Base-by-base conservation (phyloP, 2,329 filamentous ascomycete genomes). In the Aureobasidium subglaciale region DNA sequence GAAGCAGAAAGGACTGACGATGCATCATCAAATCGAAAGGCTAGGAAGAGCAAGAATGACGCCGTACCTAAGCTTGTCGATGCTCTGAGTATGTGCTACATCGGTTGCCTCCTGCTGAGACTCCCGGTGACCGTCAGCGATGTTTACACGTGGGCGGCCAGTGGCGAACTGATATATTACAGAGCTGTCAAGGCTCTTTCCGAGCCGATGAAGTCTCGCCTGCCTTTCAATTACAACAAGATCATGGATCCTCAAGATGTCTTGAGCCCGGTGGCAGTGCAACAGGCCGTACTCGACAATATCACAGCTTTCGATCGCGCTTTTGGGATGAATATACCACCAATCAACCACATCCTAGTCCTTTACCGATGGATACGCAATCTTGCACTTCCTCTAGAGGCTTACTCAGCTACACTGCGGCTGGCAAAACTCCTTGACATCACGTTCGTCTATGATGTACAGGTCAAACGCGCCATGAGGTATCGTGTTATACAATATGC, bases 121-220 rank as follows among this genome's bases (percentile, higher is more conserved):
- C 75, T 93, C 56, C 90, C 91, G 0, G 77, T 88, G n/a, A 83
- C 84, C 20, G 73, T 92, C 7, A 85, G 83, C 10, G 88, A 95
- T 60, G 70, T 97, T 11, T 78, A 78, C 59, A 66, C 67, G 41
- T 95, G 88, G 84, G 82, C 81, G 15, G 80, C 78, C 45, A 74
- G 74, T 56, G 84, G 85, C 43, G 80, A 86, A 55, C 77, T 97
- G 24, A 79, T 86, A 0, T 97, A 86, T 68, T 79, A 86, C 42
- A 77, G 82, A 62, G 86, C 86, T 18, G 72, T 78, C 42, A 74
- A 71, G 64, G 67, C 68, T 45, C 59, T 91, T 0, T 85, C 87
- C 4, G 73, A 77, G 30, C 77, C 84, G 37, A 88, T 89, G 79
- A 77, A 77, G 52, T 78, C 82, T 52, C 79, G 83, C 50, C 70